phyloP scores from a whole-genome alignment of 2,329 filamentous ascomycete species.

The Biscogniauxia mediterranea region DNA sequence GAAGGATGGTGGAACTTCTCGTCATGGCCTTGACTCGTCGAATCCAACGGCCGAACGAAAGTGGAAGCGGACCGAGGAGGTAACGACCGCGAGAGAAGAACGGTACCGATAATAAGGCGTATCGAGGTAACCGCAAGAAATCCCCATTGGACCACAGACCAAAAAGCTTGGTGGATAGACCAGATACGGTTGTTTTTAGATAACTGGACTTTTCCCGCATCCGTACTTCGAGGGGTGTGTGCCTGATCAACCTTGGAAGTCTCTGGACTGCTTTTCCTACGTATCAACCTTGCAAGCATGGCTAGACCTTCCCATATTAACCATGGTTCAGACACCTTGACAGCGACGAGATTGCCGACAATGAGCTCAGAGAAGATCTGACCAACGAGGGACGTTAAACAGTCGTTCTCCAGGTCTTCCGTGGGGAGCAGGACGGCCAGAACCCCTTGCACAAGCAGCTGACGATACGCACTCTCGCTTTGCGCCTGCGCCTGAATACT shows the following conservation, averaged over 20 bases:
- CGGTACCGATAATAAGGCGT: slow-evolving; percentile 62
- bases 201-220: slow-evolving; percentile 2
- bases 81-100: slow-evolving; percentile 67
- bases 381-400: slow-evolving; percentile 76
- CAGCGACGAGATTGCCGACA: slow-evolving; percentile 75
- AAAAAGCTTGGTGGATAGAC: slow-evolving; percentile 50
- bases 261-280: slow-evolving; percentile 24
- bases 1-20: slow-evolving; percentile 23
- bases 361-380: slow-evolving; percentile 91
- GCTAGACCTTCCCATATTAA: slow-evolving; percentile 82
- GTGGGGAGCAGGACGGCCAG: slow-evolving; percentile 84
- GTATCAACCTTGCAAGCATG: slow-evolving; percentile 57
- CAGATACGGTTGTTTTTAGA: slow-evolving; percentile 27
- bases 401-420: slow-evolving; percentile 86
- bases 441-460: slow-evolving; percentile 79
- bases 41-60: slow-evolving; percentile 23
- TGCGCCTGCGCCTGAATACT: slow-evolving; percentile 61
- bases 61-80: slow-evolving; percentile 47
- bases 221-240: slow-evolving; percentile 5
- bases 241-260: slow-evolving; percentile 10
- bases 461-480: slow-evolving; percentile 81
- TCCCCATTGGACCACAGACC: slow-evolving; percentile 54
- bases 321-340: slow-evolving; percentile 83
- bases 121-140: slow-evolving; percentile 59
- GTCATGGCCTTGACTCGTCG: slow-evolving; percentile 24